Conservation (phyloP, 495 filamentous ascomycete genomes). For the Aeminium ludgeri region DNA sequence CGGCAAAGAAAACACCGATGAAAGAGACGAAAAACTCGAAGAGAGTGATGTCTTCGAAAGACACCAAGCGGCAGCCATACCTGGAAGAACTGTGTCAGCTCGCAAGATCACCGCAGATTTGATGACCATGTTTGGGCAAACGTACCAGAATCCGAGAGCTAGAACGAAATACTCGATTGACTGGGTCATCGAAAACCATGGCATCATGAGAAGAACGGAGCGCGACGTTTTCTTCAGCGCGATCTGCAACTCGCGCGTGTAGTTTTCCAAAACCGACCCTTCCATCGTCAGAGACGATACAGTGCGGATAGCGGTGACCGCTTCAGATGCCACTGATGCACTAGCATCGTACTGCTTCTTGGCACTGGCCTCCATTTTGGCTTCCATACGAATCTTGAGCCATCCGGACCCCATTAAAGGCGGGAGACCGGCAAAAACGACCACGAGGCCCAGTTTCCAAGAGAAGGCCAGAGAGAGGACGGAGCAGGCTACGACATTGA, state of each 20-base stretch:
- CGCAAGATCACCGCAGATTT: no score
- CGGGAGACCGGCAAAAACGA: constrained; percentile 22
- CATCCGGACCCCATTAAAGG: constrained; percentile 21
- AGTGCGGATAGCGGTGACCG: constrained; percentile 37
- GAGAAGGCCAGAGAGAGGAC: constrained; percentile 19
- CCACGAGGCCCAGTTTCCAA: constrained; percentile 23
- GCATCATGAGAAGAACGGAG: constrained; percentile 1
- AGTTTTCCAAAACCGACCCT: constrained; percentile 6
- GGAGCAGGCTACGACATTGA: constrained; percentile 20
- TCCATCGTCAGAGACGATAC: constrained; percentile 35
- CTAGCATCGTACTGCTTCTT: constrained; percentile 19
- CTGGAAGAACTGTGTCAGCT: no score
- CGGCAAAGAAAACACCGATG: constrained; percentile 40
- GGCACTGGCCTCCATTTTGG: constrained; percentile 22
- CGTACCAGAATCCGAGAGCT: constrained; percentile 34
- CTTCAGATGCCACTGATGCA: constrained; percentile 31
- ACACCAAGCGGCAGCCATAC: constrained; percentile 30
- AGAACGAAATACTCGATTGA: constrained; percentile 28
- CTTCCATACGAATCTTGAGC: constrained; percentile 28
- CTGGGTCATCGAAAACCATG: constrained; percentile 17
- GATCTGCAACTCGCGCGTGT: not conserved
- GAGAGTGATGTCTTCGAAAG: constrained; percentile 29
- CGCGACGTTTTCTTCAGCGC: no score
- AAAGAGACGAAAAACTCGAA: constrained; percentile 42
- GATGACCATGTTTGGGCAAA: no score